Evolutionary conservation across 495 filamentous ascomycete species (phyloP).

Genomic region (Annulohypoxylon nitens): DNA sequence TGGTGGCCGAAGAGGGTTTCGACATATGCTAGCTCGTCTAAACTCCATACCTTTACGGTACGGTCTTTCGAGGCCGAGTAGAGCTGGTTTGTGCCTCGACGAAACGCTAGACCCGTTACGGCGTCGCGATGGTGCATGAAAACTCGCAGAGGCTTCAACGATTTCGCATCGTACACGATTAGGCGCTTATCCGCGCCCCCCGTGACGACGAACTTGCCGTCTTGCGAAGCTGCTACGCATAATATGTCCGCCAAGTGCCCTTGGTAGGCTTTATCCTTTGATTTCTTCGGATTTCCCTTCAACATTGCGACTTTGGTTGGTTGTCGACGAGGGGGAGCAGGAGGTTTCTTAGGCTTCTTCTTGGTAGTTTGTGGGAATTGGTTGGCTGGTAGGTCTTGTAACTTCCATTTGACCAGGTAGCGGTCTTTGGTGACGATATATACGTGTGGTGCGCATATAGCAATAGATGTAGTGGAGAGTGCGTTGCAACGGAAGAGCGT

Average conservation of each 20-base stretch:
- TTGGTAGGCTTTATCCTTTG: slow-evolving; percentile 72
- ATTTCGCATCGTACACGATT: slow-evolving; percentile 86
- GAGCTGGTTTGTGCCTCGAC: slow-evolving; percentile 89
- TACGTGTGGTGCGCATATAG: slow-evolving; percentile 78
- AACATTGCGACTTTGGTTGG: slow-evolving; percentile 78
- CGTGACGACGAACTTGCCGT: slow-evolving; percentile 91
- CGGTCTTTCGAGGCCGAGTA: slow-evolving; percentile 90
- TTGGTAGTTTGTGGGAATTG: slow-evolving; percentile 66
- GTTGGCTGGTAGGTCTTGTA: slow-evolving; percentile 70
- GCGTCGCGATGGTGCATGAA: slow-evolving; percentile 94
- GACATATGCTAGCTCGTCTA: slow-evolving; percentile 87
- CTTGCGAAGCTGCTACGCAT: slow-evolving; percentile 84
- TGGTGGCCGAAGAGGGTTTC: slow-evolving; percentile 98
- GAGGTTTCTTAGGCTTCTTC: slow-evolving; percentile 72
- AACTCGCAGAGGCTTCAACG: slow-evolving; percentile 79
- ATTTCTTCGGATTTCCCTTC: slow-evolving; percentile 72
- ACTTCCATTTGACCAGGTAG: slow-evolving; percentile 87
- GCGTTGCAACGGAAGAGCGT: slow-evolving; percentile 81
- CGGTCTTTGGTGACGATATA: slow-evolving; percentile 92
- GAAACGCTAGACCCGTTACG: slow-evolving; percentile 85
- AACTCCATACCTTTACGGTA: slow-evolving; percentile 82
- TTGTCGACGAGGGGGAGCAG: slow-evolving; percentile 73
- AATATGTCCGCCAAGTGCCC: slow-evolving; percentile 84
- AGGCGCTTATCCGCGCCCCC: slow-evolving; percentile 85
- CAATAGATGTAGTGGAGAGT: slow-evolving; percentile 82